Percentiles rank a stretch among this genome's conserved stretches.
Evolutionary conservation across 768 basidiomycete species (phyloP).

Genomic region (Russula brevipes): DNA sequence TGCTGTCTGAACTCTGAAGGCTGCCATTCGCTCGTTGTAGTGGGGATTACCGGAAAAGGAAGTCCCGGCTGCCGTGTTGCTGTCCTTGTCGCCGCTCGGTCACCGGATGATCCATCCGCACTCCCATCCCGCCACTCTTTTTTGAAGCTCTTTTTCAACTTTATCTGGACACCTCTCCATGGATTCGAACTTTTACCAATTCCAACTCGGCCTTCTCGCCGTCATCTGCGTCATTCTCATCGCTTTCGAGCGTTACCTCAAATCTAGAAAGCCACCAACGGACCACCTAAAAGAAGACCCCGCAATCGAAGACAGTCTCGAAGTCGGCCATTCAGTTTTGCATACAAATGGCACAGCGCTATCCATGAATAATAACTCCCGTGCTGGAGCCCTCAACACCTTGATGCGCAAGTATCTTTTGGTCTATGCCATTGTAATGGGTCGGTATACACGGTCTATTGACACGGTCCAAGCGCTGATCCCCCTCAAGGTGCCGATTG

Average conservation of each 20-base stretch:
- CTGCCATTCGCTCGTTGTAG: no score
- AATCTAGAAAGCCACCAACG: conserved; percentile 14
- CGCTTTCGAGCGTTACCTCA: conserved; percentile 26
- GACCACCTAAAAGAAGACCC: conserved; percentile 1
- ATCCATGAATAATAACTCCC: neutral
- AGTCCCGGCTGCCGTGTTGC: no score
- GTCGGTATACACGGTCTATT: neutral
- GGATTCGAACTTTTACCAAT: conserved; percentile 29
- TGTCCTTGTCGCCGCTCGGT: no score
- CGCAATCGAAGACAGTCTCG: conserved; percentile 11
- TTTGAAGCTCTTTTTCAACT: neutral
- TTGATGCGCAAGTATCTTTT: conserved; percentile 25
- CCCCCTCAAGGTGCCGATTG: conserved; percentile 58
- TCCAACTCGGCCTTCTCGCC: conserved; percentile 28
- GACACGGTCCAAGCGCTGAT: neutral
- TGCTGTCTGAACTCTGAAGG: no score
- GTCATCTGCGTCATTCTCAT: conserved; percentile 24
- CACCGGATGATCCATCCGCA: neutral
- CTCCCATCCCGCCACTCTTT: neutral
- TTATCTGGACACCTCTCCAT: neutral
- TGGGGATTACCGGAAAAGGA: no score
- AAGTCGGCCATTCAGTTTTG: conserved; percentile 10
- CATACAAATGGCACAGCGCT: conserved; percentile 1
- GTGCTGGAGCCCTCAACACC: conserved; percentile 16
- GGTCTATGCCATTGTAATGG: conserved; percentile 24